Conservation (phyloP, 2,329 filamentous ascomycete species). For the Stemphylium beticola region DNA sequence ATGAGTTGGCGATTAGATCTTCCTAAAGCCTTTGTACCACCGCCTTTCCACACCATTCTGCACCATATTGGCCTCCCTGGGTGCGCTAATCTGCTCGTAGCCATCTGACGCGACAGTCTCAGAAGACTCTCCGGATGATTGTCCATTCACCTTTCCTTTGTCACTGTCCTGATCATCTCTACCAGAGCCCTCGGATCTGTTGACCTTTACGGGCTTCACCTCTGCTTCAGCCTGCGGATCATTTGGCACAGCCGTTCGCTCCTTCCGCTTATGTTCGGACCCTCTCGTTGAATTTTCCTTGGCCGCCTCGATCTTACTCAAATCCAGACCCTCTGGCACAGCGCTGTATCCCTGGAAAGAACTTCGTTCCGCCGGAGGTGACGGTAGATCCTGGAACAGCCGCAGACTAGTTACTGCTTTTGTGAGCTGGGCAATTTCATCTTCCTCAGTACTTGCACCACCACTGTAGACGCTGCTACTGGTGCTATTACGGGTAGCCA, state of each 20-base stretch:
- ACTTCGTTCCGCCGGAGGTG: background rate
- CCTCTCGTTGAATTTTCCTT: background rate
- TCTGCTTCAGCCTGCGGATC: background rate
- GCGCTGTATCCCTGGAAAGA: slow-evolving; percentile 4
- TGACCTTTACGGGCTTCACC: background rate
- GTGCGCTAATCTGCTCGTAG: slow-evolving; percentile 6
- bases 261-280: background rate
- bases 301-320: background rate
- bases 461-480: background rate
- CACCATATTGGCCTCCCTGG: background rate
- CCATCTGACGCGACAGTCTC: background rate
- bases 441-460: background rate
- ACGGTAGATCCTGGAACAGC: background rate
- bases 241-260: background rate
- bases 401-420: background rate
- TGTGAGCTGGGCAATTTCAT: background rate
- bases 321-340: slow-evolving; percentile 3
- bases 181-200: background rate
- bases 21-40: slow-evolving; percentile 21
- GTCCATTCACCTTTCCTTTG: background rate
- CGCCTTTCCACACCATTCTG: slow-evolving; percentile 14
- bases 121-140: background rate
- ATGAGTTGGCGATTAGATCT: background rate
- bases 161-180: accelerated
- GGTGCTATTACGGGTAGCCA: background rate